Base-by-base conservation (phyloP, 768 basidiomycete genomes). In the Cyathus striatus region DNA sequence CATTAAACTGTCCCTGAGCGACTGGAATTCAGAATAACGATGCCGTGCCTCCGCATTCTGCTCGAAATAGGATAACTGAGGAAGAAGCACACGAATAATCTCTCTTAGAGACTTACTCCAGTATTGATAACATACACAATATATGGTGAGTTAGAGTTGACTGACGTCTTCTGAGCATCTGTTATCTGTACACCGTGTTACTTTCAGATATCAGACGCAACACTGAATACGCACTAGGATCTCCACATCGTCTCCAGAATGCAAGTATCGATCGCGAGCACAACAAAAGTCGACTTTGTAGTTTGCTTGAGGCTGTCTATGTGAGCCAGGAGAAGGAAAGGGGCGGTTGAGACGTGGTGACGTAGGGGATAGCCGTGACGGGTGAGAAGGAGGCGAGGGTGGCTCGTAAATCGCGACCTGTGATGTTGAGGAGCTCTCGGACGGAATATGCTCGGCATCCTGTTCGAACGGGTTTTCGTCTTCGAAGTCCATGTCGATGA, bases 1-100 rank as follows among this genome's bases (percentile, higher is more conserved):
- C 40, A 81, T 74, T 38, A 99, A 78, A 48, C 76, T 86, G 41
- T 76, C 74, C 40, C 96, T 83, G 30, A 99, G 71, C 18, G 91
- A 92, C 65, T 97, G 92, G 63, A 99, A 99, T 61, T 98, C 93
- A 2, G 95, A 98, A 64, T 99, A 99, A 32, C 96, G 81, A 53
- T 96, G 89, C 24, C 81, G 78, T 9, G 91, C 82, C 54, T 90
- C 85, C 5, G 82, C 75, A 50, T 74, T 80, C 95, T 98, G 54
- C 20, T 24, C 21, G 36, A 24, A 38, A 24, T 23, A 23, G 42
- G 1, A 44, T 49, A 27, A 22, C n/a, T 39, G 37, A 4, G n/a
- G 38, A 24, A 26, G n/a, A 20, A 23, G 18, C 38, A 38, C 25
- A 41, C 47, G 44, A 42, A 43, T 43, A 27, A 38, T 30, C 32